Evolutionary conservation across 2,329 filamentous ascomycete species (phyloP).

Genomic region (Cercospora brassicicola): DNA sequence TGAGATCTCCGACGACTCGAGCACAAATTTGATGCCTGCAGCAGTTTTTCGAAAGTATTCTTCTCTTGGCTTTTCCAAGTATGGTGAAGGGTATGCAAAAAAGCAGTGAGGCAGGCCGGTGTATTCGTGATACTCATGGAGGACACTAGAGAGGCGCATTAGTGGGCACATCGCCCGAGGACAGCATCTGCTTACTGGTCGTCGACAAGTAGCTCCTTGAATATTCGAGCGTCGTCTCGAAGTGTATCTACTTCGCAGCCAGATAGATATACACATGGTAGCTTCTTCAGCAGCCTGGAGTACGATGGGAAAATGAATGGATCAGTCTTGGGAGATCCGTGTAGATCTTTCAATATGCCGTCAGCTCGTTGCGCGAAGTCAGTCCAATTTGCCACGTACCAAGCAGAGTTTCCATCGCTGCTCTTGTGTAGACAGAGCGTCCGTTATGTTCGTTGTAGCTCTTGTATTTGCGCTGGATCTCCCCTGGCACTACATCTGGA

Average conservation of each 20-base stretch:
- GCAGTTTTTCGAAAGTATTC: constrained; percentile 22
- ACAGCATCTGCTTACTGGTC: constrained; percentile 12
- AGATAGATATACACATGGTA: constrained; percentile 21
- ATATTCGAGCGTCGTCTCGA: constrained; percentile 21
- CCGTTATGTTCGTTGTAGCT: constrained; percentile 20
- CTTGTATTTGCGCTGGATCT: constrained; percentile 16
- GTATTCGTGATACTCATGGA: constrained; percentile 21
- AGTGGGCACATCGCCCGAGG: neutral
- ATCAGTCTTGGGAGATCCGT: constrained; percentile 17
- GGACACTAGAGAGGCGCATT: constrained; percentile 13
- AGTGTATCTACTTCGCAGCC: constrained; percentile 21
- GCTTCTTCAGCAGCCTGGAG: constrained; percentile 32
- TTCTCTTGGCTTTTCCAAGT: constrained; percentile 10
- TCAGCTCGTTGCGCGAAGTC: neutral
- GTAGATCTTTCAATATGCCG: neutral
- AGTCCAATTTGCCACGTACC: neutral
- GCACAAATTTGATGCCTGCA: constrained; percentile 20
- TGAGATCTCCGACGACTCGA: constrained; percentile 12
- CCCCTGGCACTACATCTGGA: constrained; percentile 21
- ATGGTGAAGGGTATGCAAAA: constrained; percentile 20
- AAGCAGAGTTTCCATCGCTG: constrained; percentile 20
- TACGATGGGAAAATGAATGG: constrained; percentile 28
- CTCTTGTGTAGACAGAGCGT: constrained; percentile 20
- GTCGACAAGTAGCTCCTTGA: constrained; percentile 18
- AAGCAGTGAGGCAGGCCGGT: constrained; percentile 21